These are phyloP conservation scores for Arthrobotrys iridis DNA, from an alignment of 2,329 filamentous ascomycete species.

Conservation along the genomic window DNA sequence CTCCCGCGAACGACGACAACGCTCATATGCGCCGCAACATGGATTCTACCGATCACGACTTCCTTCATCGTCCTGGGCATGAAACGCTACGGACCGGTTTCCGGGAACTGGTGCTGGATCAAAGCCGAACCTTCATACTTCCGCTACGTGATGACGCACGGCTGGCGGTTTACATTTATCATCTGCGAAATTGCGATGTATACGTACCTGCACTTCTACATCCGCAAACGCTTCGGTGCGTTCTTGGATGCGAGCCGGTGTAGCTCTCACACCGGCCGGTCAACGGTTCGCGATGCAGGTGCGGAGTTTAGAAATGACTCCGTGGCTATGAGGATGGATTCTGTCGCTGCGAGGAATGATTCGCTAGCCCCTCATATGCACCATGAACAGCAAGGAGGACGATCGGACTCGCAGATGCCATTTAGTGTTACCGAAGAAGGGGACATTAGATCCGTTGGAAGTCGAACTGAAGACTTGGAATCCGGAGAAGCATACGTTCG, in stretches of 20 bases:
- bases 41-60: constrained; percentile 63
- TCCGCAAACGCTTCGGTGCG: constrained; percentile 42
- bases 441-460: constrained; percentile 1
- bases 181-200: constrained; percentile 63
- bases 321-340: background rate
- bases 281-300: constrained; percentile 18
- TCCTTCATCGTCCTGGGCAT: constrained; percentile 59
- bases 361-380: background rate
- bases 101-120: constrained; percentile 67
- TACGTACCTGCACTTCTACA: constrained; percentile 62
- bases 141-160: constrained; percentile 64
- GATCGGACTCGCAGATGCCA: constrained; percentile 20
- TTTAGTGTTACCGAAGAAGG: constrained; percentile 2
- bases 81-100: constrained; percentile 61
- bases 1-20: constrained; percentile 49
- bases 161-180: constrained; percentile 64
- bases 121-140: constrained; percentile 60
- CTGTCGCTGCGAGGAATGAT: constrained; percentile 1
- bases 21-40: constrained; percentile 61
- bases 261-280: constrained; percentile 29
- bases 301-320: constrained; percentile 2
- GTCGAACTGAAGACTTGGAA: constrained; percentile 9
- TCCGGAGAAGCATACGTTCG: constrained; percentile 6
- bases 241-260: constrained; percentile 28
- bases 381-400: background rate